Evolutionary conservation across 129 eudicot genomes (phyloP).

Genomic region (Artemisia annua): DNA sequence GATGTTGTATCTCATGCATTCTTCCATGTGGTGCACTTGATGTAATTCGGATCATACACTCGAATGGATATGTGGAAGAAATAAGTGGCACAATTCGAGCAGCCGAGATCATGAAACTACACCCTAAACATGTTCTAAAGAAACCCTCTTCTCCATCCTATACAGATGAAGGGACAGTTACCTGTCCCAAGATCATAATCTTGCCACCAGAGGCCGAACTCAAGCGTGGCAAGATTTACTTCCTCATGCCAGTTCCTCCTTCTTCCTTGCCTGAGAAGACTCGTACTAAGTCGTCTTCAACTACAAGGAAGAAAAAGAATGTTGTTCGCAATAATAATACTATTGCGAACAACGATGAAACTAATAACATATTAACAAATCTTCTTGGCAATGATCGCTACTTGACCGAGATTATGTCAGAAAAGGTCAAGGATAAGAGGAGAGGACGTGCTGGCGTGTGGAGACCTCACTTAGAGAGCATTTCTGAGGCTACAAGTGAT

Average conservation of each 20-base stretch:
- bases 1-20: conserved; percentile 96
- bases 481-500: conserved; percentile 57
- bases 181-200: conserved; percentile 60
- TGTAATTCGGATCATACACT: conserved; percentile 83
- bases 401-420: conserved; percentile 74
- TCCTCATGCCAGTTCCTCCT: conserved; percentile 75
- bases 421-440: conserved; percentile 71
- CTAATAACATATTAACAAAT: conserved; percentile 22
- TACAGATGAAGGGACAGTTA: conserved; percentile 35
- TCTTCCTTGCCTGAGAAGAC: conserved; percentile 40
- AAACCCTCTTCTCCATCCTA: conserved; percentile 61
- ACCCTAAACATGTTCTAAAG: conserved; percentile 82
- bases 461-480: conserved; percentile 94
- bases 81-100: conserved; percentile 65
- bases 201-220: conserved; percentile 90
- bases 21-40: conserved; percentile 93
- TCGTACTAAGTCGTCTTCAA: conserved; percentile 37
- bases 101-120: conserved; percentile 62
- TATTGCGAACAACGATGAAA: conserved; percentile 17
- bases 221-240: conserved; percentile 89
- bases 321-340: conserved; percentile 8
- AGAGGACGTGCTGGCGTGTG: conserved; percentile 79
- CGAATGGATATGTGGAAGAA: conserved; percentile 85
- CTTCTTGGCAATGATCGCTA: conserved; percentile 62
- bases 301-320: conserved; percentile 40